These are phyloP conservation scores for Trichoderma aggressivum DNA, from an alignment of 2,329 filamentous ascomycete genomes.

Conservation along the genomic window DNA sequence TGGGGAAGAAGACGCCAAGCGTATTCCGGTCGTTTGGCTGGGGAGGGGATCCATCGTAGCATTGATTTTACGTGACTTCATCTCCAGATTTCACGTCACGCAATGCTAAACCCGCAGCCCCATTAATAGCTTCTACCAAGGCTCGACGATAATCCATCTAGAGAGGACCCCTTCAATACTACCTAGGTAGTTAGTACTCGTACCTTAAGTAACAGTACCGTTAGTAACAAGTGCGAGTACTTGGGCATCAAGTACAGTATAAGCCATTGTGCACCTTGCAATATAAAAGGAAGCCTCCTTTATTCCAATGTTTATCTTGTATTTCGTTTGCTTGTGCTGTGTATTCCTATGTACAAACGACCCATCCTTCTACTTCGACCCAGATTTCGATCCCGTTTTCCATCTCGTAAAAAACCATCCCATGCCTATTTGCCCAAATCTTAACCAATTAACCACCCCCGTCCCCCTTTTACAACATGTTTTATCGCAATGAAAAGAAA, in stretches of 20 bases:
- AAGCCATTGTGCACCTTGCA: neutral
- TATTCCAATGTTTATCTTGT: neutral
- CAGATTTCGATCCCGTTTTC: neutral
- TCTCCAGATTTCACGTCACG: neutral
- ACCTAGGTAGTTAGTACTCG: too few species aligned
- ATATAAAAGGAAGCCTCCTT: neutral
- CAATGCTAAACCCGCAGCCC: neutral
- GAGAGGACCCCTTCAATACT: neutral
- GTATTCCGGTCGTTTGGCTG: neutral
- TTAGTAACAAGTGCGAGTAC: neutral
- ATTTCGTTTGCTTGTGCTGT: slow-evolving; percentile 17
- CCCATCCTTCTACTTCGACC: neutral
- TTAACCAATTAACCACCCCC: neutral
- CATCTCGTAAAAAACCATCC: neutral
- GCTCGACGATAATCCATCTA: neutral
- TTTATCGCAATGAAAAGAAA: neutral
- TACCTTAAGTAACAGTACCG: neutral
- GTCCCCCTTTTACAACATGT: neutral
- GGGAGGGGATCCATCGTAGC: neutral
- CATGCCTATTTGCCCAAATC: slow-evolving; percentile 7
- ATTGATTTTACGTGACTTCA: neutral
- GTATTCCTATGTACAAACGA: slow-evolving; percentile 15
- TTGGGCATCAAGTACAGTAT: neutral
- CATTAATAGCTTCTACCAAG: neutral
- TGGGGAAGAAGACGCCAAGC: neutral